A percentile compares a stretch with the other conserved stretches of the same genome.
These are phyloP conservation scores for Murraya paniculata DNA, from an alignment of 345 rosid genomes.

Conservation along the genomic window DNA sequence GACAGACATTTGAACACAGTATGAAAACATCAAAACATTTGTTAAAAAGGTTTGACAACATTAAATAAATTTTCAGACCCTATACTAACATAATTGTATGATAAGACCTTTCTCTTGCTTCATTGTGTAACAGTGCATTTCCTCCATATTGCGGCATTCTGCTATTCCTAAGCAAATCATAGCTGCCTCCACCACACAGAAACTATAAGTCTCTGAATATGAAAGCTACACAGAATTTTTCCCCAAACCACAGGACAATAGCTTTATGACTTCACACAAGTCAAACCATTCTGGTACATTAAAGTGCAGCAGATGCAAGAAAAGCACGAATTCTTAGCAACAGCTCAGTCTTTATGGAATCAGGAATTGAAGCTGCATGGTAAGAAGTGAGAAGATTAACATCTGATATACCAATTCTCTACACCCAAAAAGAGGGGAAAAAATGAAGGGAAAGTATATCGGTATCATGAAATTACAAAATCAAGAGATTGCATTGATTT, in stretches of 20 bases:
- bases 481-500: neutral
- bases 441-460: neutral
- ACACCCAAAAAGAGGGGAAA: neutral
- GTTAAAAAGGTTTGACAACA: neutral
- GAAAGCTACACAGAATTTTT: neutral
- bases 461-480: neutral
- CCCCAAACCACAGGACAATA: neutral
- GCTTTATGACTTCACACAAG: neutral
- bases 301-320: conserved; percentile 41
- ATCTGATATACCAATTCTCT: neutral
- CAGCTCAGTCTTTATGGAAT: conserved; percentile 50
- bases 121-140: neutral
- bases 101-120: neutral
- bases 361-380: conserved; percentile 53
- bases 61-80: neutral
- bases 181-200: neutral
- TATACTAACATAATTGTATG: neutral
- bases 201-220: too few relatives aligned
- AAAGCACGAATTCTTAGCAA: conserved; percentile 49
- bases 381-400: neutral
- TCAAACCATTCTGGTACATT: conserved; percentile 6
- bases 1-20: neutral
- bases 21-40: neutral
- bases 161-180: neutral
- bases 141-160: neutral